Percentiles rank a stretch among this genome's conserved stretches.
These are phyloP conservation scores for Phytophthora quininea DNA, from an alignment of 352 stramenopile species.

Conservation along the genomic window DNA sequence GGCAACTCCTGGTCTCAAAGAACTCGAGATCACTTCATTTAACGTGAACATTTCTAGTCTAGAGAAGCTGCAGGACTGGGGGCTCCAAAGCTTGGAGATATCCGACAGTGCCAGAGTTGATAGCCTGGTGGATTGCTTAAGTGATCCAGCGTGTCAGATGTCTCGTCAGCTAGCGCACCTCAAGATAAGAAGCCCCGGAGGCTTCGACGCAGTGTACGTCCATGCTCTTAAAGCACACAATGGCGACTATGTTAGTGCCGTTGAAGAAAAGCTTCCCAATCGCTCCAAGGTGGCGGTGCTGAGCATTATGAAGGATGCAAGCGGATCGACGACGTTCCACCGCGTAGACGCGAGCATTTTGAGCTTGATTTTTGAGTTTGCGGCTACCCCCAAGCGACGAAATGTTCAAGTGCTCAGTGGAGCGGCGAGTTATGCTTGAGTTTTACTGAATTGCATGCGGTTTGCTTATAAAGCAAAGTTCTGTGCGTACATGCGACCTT, in stretches of 20 bases:
- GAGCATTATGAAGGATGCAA: not conserved
- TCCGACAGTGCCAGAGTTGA: not conserved
- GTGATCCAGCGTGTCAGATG: not conserved
- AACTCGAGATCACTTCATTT: too few relatives aligned
- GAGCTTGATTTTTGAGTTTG: not conserved
- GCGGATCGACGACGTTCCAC: not conserved
- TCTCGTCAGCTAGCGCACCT: not conserved
- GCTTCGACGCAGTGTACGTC: not conserved
- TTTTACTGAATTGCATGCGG: too few relatives aligned
- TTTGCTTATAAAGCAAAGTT: conserved; percentile 26
- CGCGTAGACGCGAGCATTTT: not conserved
- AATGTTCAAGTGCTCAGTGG: not conserved
- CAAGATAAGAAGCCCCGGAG: not conserved
- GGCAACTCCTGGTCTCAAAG: too few relatives aligned
- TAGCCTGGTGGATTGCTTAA: not conserved
- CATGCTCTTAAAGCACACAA: not conserved
- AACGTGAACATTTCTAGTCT: too few relatives aligned
- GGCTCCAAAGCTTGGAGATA: not conserved
- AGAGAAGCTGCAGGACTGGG: not conserved
- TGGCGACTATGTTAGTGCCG: not conserved
- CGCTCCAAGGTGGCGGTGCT: not conserved
- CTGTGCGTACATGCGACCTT: conserved; percentile 44
- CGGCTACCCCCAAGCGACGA: not conserved
- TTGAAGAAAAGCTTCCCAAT: not conserved
- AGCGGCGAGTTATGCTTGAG: too few relatives aligned